Conservation (phyloP, 176 grass and related monocot genomes). For the Tuctoria greenei region DNA sequence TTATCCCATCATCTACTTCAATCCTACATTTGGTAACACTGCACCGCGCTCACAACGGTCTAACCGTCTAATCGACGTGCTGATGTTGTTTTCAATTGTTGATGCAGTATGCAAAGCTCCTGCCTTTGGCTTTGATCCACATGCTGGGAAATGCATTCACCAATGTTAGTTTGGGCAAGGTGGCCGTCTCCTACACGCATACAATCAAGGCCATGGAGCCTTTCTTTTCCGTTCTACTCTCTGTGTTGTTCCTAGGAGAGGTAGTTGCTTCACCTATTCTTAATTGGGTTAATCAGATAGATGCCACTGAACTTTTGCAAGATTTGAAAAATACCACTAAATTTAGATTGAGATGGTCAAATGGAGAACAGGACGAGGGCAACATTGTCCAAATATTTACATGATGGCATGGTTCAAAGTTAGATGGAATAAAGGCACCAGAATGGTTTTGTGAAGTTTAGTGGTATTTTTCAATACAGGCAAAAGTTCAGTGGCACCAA, state of each 20-base stretch:
- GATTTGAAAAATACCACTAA: no score
- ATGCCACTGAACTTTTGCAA: no score
- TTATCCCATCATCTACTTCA: background rate
- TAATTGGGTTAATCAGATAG: no score
- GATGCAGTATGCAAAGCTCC: constrained; percentile 57
- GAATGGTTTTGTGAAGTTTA: no score
- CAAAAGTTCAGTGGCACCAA: no score
- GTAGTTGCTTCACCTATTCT: constrained; percentile 28
- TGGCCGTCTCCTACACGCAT: constrained; percentile 93
- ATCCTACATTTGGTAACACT: background rate
- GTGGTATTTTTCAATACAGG: no score
- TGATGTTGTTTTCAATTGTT: constrained; percentile 12
- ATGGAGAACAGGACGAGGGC: no score
- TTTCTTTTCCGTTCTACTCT: constrained; percentile 90
- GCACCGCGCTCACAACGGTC: no score
- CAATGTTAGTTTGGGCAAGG: constrained; percentile 87
- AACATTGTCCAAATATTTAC: no score
- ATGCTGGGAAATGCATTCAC: constrained; percentile 79
- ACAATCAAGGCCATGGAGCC: constrained; percentile 96
- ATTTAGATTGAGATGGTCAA: no score
- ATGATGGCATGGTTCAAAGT: no score
- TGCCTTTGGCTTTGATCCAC: constrained; percentile 76
- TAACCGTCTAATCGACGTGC: background rate
- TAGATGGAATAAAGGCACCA: no score
- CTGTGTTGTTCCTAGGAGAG: constrained; percentile 68